These are phyloP conservation scores for Colletotrichum sp. DNA, from an alignment of 2,329 filamentous ascomycete genomes.

Conservation along the genomic window DNA sequence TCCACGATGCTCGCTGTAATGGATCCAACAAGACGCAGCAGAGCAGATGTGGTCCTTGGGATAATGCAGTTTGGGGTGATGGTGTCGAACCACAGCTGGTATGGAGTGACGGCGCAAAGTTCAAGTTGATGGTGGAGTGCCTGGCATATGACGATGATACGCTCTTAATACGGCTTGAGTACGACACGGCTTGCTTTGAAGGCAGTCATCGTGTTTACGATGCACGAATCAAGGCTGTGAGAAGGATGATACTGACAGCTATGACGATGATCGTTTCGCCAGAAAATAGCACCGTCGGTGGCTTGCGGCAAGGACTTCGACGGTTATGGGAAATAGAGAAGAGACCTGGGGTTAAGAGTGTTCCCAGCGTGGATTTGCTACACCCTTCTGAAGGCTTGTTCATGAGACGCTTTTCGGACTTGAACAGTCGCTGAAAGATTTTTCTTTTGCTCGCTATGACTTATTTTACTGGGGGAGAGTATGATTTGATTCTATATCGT, in stretches of 20 bases:
- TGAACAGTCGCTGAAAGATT: background rate
- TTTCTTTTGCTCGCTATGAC: background rate
- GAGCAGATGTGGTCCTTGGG: background rate
- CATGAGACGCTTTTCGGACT: background rate
- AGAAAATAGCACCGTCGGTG: background rate
- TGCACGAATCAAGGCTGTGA: background rate
- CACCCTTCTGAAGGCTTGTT: background rate
- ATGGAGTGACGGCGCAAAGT: conserved; percentile 23
- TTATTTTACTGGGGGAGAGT: background rate
- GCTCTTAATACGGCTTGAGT: conserved; percentile 17
- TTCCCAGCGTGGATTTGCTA: background rate
- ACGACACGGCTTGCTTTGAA: conserved; percentile 2
- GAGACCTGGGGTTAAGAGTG: background rate
- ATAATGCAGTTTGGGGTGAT: background rate
- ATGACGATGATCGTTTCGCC: background rate
- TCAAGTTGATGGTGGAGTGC: conserved; percentile 23
- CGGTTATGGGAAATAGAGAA: background rate
- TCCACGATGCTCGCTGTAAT: conserved; percentile 21
- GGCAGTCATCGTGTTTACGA: background rate
- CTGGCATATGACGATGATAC: conserved; percentile 1
- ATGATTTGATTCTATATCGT: background rate
- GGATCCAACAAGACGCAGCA: background rate
- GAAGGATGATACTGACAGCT: background rate
- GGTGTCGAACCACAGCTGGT: background rate
- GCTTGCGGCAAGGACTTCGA: background rate